Evolutionary conservation across 1,139 yeast genomes (phyloP), one percentile per base, ranked within the genome.

Genomic region (Pichia sp.): DNA sequence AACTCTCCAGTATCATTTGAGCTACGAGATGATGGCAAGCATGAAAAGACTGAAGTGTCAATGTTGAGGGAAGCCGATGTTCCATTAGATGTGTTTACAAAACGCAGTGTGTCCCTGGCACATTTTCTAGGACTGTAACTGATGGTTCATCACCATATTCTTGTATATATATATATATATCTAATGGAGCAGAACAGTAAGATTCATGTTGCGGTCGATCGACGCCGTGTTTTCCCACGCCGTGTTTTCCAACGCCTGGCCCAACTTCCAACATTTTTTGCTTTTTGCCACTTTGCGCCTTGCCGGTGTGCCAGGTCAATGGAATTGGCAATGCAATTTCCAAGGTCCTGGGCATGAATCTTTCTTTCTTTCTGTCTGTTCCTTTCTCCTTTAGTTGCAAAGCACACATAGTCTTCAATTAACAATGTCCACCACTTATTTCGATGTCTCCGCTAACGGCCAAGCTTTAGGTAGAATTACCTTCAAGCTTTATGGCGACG

Each of bases 401-500:
- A n/a, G n/a, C 32, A 30, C 35, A 16, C 46, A n/a, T 36, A 7
- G 11, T 23, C 22, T 22, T 7, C 36, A 42, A 39, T 24, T 8
- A 45, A 37, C 36, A 48, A 65, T 64, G 68, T 52, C 60, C 50
- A 54, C 61, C 47, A 64, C 67, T 46, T 65, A 53, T 58, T 65
- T 65, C 53, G 72, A 68, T 56, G 59, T 68, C 55, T 56, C 70
- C 49, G 69, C 68, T 53, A 64, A 61, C 52, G 67, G 68, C 51
- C 61, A 66, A 60, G 66, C 70, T 53, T 72, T 83, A 62, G 95
- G 95, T 62, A 82, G 90, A 72, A 76, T 86, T 66, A 71, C 72
- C 65, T 86, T 86, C 82, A 69, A 87, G 73, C 84, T 92, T 68
- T 89, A 86, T 85, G 77, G 82, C 72, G 96, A 90, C 67, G 89